These are phyloP conservation scores for Chenopodium album DNA, from an alignment of 148 eudicot genomes.

Conservation along the genomic window DNA sequence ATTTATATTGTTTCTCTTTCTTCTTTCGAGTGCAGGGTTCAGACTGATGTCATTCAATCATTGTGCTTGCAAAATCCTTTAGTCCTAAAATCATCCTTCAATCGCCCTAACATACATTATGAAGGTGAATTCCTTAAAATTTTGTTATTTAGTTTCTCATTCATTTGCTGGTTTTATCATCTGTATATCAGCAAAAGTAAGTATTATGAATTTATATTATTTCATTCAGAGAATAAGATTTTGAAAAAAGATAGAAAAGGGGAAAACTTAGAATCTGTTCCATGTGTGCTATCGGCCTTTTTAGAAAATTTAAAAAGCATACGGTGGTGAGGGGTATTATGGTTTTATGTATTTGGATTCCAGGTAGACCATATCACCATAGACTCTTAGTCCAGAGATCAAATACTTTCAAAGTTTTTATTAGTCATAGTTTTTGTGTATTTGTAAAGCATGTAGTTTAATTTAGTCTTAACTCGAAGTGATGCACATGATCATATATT, in stretches of 20 bases:
- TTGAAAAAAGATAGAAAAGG: neutral
- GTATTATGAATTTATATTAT: neutral
- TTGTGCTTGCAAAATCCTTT: slow-evolving; percentile 65
- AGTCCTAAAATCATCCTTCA: slow-evolving; percentile 84
- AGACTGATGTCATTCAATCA: slow-evolving; percentile 79
- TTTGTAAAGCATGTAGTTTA: neutral
- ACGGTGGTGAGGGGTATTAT: neutral
- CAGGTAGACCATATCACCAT: neutral
- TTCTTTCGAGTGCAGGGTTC: slow-evolving; percentile 60
- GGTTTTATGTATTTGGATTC: neutral
- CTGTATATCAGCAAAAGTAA: neutral
- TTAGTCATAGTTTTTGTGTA: neutral
- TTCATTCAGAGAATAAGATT: neutral
- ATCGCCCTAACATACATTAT: slow-evolving; percentile 86
- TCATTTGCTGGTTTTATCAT: neutral
- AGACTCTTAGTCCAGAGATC: neutral
- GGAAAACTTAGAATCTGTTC: neutral
- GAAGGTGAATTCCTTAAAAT: slow-evolving; percentile 56
- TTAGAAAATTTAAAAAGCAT: neutral
- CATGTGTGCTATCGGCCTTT: neutral
- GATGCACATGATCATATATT: neutral
- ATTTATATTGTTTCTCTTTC: slow-evolving; percentile 5
- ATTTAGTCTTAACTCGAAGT: neutral
- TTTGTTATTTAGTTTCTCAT: slow-evolving; percentile 7
- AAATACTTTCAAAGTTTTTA: neutral